phyloP scores from a whole-genome alignment of 1,284 basidiomycete species.

The Cryptococcus maquisensis region DNA sequence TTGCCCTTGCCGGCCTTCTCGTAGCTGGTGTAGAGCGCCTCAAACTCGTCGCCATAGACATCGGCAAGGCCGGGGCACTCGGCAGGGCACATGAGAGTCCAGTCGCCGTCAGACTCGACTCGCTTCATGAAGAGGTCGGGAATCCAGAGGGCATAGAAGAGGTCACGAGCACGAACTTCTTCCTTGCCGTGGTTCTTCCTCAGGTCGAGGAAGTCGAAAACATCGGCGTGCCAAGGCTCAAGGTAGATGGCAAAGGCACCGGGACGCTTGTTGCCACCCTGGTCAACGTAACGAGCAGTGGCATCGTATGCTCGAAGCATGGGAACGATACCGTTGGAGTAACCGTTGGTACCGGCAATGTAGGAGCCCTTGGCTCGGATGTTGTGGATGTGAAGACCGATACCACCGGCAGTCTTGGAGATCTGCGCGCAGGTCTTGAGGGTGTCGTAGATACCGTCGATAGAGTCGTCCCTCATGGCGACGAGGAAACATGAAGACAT shows the following conservation, averaged over 20 bases:
- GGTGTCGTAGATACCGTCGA: conserved; percentile 98
- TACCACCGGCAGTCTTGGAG: conserved; percentile 97
- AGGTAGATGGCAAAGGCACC: conserved; percentile 98
- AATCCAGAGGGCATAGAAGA: conserved; percentile 99
- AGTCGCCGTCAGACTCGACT: conserved; percentile 78
- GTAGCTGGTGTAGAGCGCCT: conserved; percentile 82
- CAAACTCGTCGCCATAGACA: conserved; percentile 81
- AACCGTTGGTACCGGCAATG: conserved; percentile 77
- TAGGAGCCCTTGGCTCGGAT: conserved; percentile 88
- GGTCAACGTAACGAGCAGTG: conserved; percentile 98
- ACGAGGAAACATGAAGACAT: conserved; percentile 97
- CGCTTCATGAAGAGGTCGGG: conserved; percentile 98
- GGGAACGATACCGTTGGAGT: conserved; percentile 97
- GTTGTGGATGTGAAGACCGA: conserved; percentile 93
- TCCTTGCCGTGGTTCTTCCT: conserved; percentile 99
- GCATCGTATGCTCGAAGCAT: conserved; percentile 99
- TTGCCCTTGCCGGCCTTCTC: conserved; percentile 84
- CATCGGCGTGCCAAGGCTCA: conserved; percentile 96
- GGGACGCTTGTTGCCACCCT: conserved; percentile 98
- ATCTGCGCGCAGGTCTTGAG: conserved; percentile 99
- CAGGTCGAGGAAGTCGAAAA: conserved; percentile 97
- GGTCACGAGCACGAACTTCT: conserved; percentile 91
- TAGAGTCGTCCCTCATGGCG: conserved; percentile 97
- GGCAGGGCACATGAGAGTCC: conserved; percentile 97
- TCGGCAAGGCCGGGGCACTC: conserved; percentile 90